Base-by-base conservation (phyloP, 805 yeast species). In the Pachysolen tannophilus region DNA sequence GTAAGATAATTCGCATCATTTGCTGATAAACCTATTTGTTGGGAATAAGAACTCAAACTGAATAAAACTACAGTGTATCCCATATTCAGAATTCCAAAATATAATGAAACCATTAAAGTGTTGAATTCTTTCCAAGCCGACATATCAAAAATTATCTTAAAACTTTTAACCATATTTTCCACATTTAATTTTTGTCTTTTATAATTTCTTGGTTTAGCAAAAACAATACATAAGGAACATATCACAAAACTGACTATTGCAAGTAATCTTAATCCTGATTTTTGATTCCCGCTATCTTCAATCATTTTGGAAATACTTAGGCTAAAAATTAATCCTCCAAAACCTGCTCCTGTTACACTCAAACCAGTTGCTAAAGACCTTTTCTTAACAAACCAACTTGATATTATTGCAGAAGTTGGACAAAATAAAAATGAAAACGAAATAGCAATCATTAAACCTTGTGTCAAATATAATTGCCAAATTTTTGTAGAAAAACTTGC, bases 301-400 rank as follows among this genome's bases (percentile, higher is more conserved):
- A 72, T 63, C 39, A 72, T 50, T 11, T 61, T 60, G 35, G 67
- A 60, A 8, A 58, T 55, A 0, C 69, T 55, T 32, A 69, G 46
- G 5, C 72, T 55, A 47, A 65, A 69, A 18, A 67, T 40, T 7
- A 69, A 60, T 39, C 78, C 79, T 21, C 78, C 75, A 1, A 70
- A 44, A 26, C 78, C 79, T 4, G 75, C 62, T 8, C 79, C 80
- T 16, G 65, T 46, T 18, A 67, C 56, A 2, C 70, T 61, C 18
- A 70, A 49, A 4, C 78, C 78, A 47, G 65, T 59, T 2, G 77
- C 73, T 9, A 68, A 52, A 1, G 71, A 63, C 33, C 65, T 55
- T 23, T 49, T 53, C 20, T 61, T 58, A 13, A 64, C 49, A 43
- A 71, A 70, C 75, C 76, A 71, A n/a, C 67, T 61, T 1, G 76